phyloP scores from a whole-genome alignment of 768 basidiomycete species.

The Antrodiella citrinella region DNA sequence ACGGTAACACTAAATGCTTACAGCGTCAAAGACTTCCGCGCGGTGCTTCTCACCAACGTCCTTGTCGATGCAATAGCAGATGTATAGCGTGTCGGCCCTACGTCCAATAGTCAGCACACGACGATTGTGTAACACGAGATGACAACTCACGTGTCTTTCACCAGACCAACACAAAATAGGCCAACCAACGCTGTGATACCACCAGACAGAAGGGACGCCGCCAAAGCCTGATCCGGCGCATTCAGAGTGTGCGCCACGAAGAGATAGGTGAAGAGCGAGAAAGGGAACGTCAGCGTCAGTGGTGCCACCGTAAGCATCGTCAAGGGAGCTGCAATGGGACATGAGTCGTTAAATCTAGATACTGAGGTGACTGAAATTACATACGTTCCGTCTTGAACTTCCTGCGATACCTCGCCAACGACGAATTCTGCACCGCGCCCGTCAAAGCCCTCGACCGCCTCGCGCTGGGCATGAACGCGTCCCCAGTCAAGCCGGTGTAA shows the following conservation, averaged over 20 bases:
- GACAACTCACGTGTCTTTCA: conserved; percentile 59
- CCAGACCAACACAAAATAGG: conserved; percentile 73
- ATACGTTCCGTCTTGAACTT: conserved; percentile 54
- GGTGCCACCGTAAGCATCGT: conserved; percentile 72
- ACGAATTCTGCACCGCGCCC: conserved; percentile 41
- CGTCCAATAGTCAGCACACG: background rate
- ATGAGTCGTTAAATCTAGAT: background rate
- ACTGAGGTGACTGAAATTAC: conserved; percentile 13
- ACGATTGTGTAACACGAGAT: background rate
- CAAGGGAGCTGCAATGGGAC: conserved; percentile 44
- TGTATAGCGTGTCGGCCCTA: conserved; percentile 57
- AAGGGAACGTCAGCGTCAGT: conserved; percentile 72
- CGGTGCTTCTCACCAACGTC: conserved; percentile 42
- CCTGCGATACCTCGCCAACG: conserved; percentile 31
- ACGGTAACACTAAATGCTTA: conserved; percentile 23
- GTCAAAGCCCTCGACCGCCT: conserved; percentile 50
- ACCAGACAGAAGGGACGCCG: conserved; percentile 69
- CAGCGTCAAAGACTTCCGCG: conserved; percentile 47
- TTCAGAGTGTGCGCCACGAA: conserved; percentile 78
- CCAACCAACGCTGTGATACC: conserved; percentile 77
- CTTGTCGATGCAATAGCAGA: conserved; percentile 62
- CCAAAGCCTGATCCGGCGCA: conserved; percentile 64
- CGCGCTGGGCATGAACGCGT: conserved; percentile 43
- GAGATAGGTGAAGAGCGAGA: conserved; percentile 75
- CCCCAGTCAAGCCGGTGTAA: conserved; percentile 50